phyloP scores from a whole-genome alignment of 2,329 filamentous ascomycete genomes.

The Aspergillus sp. region DNA sequence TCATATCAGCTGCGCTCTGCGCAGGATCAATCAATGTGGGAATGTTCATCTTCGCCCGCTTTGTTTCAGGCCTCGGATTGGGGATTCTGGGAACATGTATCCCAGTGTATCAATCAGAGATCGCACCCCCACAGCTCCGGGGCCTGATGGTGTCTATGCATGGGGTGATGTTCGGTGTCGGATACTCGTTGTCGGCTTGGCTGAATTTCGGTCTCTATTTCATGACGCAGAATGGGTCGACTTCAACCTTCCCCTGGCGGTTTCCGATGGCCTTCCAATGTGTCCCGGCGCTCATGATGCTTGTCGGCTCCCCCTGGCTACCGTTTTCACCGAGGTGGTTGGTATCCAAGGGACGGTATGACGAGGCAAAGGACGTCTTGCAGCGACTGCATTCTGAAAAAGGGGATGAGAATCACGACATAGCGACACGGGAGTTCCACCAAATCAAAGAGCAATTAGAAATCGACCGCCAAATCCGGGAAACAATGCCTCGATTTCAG shows the following conservation, averaged over 20 bases:
- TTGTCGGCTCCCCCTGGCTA: background rate
- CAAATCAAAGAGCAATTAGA: background rate
- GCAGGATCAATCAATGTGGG: background rate
- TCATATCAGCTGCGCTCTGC: background rate
- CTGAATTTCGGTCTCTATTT: conserved; percentile 43
- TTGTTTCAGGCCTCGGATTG: background rate
- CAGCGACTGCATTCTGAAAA: background rate
- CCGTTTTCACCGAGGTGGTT: background rate
- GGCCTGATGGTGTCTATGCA: conserved; percentile 43
- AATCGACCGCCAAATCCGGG: background rate
- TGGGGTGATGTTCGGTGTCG: conserved; percentile 43
- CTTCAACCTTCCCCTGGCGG: conserved; percentile 44
- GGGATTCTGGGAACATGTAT: background rate
- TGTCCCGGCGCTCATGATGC: background rate
- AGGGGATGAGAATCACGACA: background rate
- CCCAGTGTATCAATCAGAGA: conserved; percentile 21
- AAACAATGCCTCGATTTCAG: background rate
- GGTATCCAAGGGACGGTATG: background rate
- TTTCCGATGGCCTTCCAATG: background rate
- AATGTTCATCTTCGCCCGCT: background rate
- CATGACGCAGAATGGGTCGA: conserved; percentile 28
- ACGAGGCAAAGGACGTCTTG: background rate
- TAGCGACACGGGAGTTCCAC: background rate
- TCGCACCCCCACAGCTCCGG: conserved; percentile 38
- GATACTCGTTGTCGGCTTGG: conserved; percentile 42